Conservation (phyloP, 352 stramenopile genomes). For the Globisporangium nagaii region DNA sequence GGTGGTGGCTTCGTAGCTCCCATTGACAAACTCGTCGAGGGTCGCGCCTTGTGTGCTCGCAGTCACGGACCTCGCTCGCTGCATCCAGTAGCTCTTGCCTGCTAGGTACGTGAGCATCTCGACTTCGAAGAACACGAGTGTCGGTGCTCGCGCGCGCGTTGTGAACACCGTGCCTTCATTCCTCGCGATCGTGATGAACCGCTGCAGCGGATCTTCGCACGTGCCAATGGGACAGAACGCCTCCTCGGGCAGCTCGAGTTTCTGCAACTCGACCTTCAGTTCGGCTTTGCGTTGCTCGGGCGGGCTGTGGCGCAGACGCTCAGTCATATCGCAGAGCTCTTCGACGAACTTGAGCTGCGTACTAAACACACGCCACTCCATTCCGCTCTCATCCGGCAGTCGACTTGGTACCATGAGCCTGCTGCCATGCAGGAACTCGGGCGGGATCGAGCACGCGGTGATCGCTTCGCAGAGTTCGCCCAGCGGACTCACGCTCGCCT, state of each 20-base stretch:
- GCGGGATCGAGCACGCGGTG: constrained; percentile 36
- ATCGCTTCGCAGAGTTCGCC: constrained; percentile 58
- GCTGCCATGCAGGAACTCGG: constrained; percentile 34
- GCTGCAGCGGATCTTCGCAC: constrained; percentile 54
- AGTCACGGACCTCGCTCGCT: constrained; percentile 35
- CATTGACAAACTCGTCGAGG: neutral
- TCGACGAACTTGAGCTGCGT: constrained; percentile 71
- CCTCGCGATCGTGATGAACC: constrained; percentile 55
- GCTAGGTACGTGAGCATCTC: constrained; percentile 31
- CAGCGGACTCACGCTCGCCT: constrained; percentile 24
- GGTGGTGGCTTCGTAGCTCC: neutral
- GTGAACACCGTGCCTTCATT: constrained; percentile 82
- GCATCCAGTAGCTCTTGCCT: constrained; percentile 49
- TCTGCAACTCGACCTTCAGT: constrained; percentile 51
- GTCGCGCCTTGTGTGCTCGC: neutral
- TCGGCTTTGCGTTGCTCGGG: constrained; percentile 55
- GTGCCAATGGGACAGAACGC: constrained; percentile 68
- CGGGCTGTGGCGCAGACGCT: constrained; percentile 53
- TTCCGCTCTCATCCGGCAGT: constrained; percentile 5
- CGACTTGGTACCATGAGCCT: constrained; percentile 16
- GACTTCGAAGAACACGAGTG: constrained; percentile 83
- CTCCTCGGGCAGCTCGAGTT: constrained; percentile 45
- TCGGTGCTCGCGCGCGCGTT: constrained; percentile 79
- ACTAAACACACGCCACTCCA: constrained; percentile 46
- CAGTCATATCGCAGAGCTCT: constrained; percentile 70